A percentile compares a stretch with the other conserved stretches of the same genome.
phyloP scores from a whole-genome alignment of 805 yeast genomes.

The Ogataea neopini region DNA sequence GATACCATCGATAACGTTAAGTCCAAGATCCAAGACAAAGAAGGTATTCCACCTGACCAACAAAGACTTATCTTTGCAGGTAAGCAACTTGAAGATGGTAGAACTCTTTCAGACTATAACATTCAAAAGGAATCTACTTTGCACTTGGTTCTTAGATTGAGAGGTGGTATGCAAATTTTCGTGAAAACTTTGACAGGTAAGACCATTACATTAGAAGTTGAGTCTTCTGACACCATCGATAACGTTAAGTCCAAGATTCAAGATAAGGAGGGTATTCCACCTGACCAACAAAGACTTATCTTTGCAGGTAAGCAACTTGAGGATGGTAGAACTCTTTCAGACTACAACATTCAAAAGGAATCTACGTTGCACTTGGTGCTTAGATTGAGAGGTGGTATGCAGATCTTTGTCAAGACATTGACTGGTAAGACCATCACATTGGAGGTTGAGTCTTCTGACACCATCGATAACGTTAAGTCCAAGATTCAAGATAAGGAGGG shows the following conservation, averaged over 20 bases:
- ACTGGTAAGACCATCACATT: conserved; percentile 75
- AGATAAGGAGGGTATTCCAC: conserved; percentile 47
- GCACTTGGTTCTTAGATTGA: conserved; percentile 38
- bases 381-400: conserved; percentile 88
- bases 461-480: conserved; percentile 94
- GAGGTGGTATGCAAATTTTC: conserved; percentile 79
- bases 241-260: conserved; percentile 46
- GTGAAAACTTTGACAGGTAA: conserved; percentile 90
- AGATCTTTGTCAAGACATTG: conserved; percentile 55
- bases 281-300: conserved; percentile 46
- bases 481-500: conserved; percentile 98
- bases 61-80: conserved; percentile 45
- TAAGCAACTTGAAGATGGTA: conserved; percentile 59
- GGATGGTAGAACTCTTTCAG: conserved; percentile 91
- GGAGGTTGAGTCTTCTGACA: conserved; percentile 97
- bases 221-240: conserved; percentile 47
- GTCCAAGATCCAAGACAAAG: conserved; percentile 44
- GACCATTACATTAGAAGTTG: conserved; percentile 69
- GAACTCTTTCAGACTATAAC: conserved; percentile 86
- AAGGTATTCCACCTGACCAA: conserved; percentile 46
- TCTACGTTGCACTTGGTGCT: conserved; percentile 74
- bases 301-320: conserved; percentile 51
- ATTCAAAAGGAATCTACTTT: conserved; percentile 44
- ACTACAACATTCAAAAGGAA: conserved; percentile 58
- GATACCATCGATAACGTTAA: conserved; percentile 47